Percentiles rank a stretch among this genome's conserved stretches.
phyloP scores from a whole-genome alignment of 352 stramenopile genomes.

The Phytopythium vexans region DNA sequence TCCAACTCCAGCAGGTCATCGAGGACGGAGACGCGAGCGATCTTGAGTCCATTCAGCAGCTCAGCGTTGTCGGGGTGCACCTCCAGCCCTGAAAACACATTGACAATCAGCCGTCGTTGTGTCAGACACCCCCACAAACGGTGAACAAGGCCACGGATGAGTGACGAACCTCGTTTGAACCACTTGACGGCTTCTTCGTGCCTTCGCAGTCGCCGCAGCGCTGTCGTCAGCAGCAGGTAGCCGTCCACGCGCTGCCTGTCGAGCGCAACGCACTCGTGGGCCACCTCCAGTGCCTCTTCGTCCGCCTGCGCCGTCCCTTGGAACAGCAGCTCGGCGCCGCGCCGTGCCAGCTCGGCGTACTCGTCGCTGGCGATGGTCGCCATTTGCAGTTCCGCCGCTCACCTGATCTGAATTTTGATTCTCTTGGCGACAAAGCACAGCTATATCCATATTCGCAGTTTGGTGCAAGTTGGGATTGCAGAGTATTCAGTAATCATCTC shows the following conservation, averaged over 20 bases:
- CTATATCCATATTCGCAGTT: no score
- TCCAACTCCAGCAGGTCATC: constrained; percentile 36
- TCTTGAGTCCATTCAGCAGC: constrained; percentile 39
- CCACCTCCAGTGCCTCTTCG: constrained; percentile 25
- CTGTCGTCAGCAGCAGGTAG: constrained; percentile 35
- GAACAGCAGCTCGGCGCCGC: constrained; percentile 28
- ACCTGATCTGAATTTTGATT: no score
- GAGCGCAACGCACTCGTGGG: constrained; percentile 19
- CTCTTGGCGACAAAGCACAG: no score
- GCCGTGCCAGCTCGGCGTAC: constrained; percentile 10
- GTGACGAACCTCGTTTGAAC: constrained; percentile 41
- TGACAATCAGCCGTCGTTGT: no score
- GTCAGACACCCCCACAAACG: neutral
- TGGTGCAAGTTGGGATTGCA: no score
- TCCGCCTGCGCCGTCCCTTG: constrained; percentile 12
- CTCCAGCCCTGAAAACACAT: constrained; percentile 30
- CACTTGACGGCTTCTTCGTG: constrained; percentile 36
- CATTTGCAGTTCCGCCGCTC: neutral
- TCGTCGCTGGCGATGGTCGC: neutral
- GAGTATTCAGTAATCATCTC: no score
- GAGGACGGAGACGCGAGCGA: constrained; percentile 52
- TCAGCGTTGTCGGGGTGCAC: constrained; percentile 30
- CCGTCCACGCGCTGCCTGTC: constrained; percentile 16
- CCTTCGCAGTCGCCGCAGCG: constrained; percentile 27
- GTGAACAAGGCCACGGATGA: neutral